These are phyloP conservation scores for Mycena latifolia DNA, from an alignment of 768 basidiomycete species.

Conservation along the genomic window DNA sequence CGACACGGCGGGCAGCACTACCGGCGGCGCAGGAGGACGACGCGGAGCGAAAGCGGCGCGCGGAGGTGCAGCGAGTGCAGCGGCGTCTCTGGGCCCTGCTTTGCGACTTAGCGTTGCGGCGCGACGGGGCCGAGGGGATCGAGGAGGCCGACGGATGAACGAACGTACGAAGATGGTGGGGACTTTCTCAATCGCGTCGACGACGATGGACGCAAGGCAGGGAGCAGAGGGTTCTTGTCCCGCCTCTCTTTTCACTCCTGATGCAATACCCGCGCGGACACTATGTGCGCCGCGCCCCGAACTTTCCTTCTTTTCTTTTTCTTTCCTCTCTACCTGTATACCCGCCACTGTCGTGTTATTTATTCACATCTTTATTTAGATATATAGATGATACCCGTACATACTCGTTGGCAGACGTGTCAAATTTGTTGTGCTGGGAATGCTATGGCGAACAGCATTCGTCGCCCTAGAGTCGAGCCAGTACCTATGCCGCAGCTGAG, in stretches of 20 bases:
- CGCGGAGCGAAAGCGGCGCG: not conserved
- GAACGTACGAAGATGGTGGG: not conserved
- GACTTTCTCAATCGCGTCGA: not conserved
- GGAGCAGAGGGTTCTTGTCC: constrained; percentile 11
- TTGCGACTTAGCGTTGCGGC: not conserved
- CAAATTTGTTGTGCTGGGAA: too few relatives aligned
- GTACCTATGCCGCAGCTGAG: too few relatives aligned
- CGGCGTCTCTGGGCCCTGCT: not conserved
- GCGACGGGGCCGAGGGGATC: too few relatives aligned
- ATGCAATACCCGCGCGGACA: constrained; percentile 26
- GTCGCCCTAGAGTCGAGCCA: too few relatives aligned
- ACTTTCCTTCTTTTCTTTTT: not conserved
- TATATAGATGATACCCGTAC: too few relatives aligned
- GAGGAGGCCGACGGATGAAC: not conserved
- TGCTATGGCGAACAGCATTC: too few relatives aligned
- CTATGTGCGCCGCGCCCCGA: constrained; percentile 12
- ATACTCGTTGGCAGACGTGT: too few relatives aligned
- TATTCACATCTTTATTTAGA: too few relatives aligned
- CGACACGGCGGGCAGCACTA: not conserved
- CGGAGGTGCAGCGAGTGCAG: not conserved
- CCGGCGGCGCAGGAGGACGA: not conserved
- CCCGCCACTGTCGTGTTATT: too few relatives aligned
- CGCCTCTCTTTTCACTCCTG: not conserved
- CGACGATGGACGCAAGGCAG: constrained; percentile 16
- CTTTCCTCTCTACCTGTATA: not conserved